Percentiles rank a stretch among this genome's conserved stretches.
phyloP scores from a whole-genome alignment of 106 monocot genomes.

The Dioscorea alata region DNA sequence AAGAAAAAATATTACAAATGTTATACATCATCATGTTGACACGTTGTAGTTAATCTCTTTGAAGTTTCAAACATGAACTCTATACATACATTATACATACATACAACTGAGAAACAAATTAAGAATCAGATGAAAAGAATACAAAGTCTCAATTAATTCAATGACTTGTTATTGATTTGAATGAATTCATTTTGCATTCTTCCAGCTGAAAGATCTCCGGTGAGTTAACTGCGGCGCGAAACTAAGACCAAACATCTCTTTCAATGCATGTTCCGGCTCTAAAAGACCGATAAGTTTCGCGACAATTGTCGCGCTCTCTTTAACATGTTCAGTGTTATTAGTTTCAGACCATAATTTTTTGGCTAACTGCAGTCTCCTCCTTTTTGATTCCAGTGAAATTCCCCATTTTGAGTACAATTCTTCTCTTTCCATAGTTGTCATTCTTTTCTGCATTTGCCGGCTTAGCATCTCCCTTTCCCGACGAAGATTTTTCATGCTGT shows the following conservation, averaged over 20 bases:
- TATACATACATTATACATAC: too few relatives aligned
- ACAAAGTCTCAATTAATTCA: not conserved
- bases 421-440: slow-evolving; percentile 48
- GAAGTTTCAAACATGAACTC: too few relatives aligned
- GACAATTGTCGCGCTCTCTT: slow-evolving; percentile 74
- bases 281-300: slow-evolving; percentile 52
- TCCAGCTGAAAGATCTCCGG: slow-evolving; percentile 60
- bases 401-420: slow-evolving; percentile 70
- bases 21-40: too few relatives aligned
- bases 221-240: slow-evolving; percentile 37
- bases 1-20: too few relatives aligned
- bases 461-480: slow-evolving; percentile 76
- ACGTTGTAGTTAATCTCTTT: too few relatives aligned
- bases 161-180: slow-evolving; percentile 1
- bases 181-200: slow-evolving; percentile 11
- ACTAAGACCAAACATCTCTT: slow-evolving; percentile 85
- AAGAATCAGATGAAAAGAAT: too few relatives aligned
- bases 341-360: slow-evolving; percentile 57
- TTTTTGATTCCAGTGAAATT: slow-evolving; percentile 63
- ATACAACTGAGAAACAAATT: too few relatives aligned
- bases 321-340: slow-evolving; percentile 43
- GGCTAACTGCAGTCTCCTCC: slow-evolving; percentile 54
- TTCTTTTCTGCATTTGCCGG: slow-evolving; percentile 47
- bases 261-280: slow-evolving; percentile 43
- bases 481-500: slow-evolving; percentile 47